Percentiles rank a stretch among this genome's conserved stretches.
Evolutionary conservation across 2,329 filamentous ascomycete genomes (phyloP).

Genomic region (Trichoderma sp.): DNA sequence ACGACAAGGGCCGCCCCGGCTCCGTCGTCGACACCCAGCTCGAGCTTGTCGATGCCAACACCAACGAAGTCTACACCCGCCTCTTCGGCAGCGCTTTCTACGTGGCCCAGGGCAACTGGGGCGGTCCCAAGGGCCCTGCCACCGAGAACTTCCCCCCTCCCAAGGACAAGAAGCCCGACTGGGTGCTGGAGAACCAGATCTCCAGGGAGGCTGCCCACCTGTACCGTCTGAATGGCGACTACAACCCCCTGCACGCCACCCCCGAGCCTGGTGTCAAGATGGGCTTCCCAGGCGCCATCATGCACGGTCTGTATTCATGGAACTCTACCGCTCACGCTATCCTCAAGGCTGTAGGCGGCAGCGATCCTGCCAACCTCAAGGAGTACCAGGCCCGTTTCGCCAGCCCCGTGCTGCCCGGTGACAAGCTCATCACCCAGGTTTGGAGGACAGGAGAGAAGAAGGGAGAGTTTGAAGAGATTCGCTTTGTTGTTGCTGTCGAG

Average conservation of each 20-base stretch:
- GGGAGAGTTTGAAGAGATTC: slow-evolving; percentile 73
- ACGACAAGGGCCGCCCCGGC: slow-evolving; percentile 84
- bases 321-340: slow-evolving; percentile 75
- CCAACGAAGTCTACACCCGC: slow-evolving; percentile 68
- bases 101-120: slow-evolving; percentile 78
- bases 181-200: slow-evolving; percentile 67
- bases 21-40: slow-evolving; percentile 79
- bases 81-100: slow-evolving; percentile 73
- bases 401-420: slow-evolving; percentile 77
- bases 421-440: slow-evolving; percentile 76
- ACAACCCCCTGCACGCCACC: slow-evolving; percentile 88
- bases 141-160: slow-evolving; percentile 77
- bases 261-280: slow-evolving; percentile 83
- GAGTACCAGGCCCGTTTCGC: slow-evolving; percentile 90
- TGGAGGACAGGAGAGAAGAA: slow-evolving; percentile 71
- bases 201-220: slow-evolving; percentile 69
- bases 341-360: slow-evolving; percentile 69
- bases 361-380: slow-evolving; percentile 76
- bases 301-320: slow-evolving; percentile 87
- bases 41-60: slow-evolving; percentile 67
- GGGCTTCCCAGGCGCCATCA: slow-evolving; percentile 86
- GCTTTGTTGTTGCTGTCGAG: slow-evolving; percentile 75
- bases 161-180: slow-evolving; percentile 70
- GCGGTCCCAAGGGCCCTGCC: slow-evolving; percentile 84
- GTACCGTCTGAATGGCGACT: slow-evolving; percentile 87